phyloP scores from a whole-genome alignment of 805 yeast genomes.

The Cyberlindnera japonica region DNA sequence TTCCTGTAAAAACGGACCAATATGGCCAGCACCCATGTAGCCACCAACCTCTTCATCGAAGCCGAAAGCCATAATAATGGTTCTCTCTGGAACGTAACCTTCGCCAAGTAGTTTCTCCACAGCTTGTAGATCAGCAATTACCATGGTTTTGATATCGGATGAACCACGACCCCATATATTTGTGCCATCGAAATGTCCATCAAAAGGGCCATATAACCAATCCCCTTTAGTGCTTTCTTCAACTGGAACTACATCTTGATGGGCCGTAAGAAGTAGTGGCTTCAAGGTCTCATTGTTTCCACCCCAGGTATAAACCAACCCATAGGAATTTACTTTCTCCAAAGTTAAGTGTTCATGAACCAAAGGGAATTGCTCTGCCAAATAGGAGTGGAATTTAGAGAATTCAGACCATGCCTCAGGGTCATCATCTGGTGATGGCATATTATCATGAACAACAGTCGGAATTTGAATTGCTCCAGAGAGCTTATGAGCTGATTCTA shows the following conservation, averaged over 20 bases:
- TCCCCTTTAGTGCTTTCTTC: conserved; percentile 48
- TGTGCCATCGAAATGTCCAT: conserved; percentile 61
- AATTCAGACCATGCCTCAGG: conserved; percentile 31
- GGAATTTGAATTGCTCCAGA: conserved; percentile 49
- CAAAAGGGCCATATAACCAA: conserved; percentile 67
- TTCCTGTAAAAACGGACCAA: conserved; percentile 42
- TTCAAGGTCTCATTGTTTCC: conserved; percentile 50
- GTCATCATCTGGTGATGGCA: conserved; percentile 25
- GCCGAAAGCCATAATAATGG: conserved; percentile 62
- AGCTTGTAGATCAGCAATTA: conserved; percentile 61
- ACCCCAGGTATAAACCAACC: conserved; percentile 58
- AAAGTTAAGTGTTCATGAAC: conserved; percentile 44
- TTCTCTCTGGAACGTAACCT: conserved; percentile 52
- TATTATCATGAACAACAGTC: conserved; percentile 31
- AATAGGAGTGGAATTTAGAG: conserved; percentile 45
- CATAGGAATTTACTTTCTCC: conserved; percentile 55
- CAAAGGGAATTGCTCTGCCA: conserved; percentile 51
- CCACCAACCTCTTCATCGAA: conserved; percentile 77
- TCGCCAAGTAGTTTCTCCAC: conserved; percentile 45
- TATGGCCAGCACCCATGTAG: conserved; percentile 49
- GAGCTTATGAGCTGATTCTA: conserved; percentile 38
- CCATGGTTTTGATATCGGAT: conserved; percentile 65
- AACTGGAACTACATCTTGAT: conserved; percentile 79
- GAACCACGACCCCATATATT: conserved; percentile 72
- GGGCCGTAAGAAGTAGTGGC: conserved; percentile 70